Base-by-base conservation (phyloP, 306 rosid species). In the Betula pendula region DNA sequence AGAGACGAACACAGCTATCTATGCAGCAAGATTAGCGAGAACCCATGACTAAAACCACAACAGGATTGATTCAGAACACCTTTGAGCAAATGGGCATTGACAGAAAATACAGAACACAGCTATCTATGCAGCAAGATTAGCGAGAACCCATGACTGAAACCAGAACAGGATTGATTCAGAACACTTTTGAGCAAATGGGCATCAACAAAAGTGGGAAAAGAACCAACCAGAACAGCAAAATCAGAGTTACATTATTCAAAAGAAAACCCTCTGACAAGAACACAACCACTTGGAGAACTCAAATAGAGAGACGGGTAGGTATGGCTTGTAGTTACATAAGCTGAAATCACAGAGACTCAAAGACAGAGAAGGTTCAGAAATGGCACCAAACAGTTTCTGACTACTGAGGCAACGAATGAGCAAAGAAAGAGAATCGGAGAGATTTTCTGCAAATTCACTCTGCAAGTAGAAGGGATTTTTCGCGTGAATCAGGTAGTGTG, bases 61-160 rank as follows among this genome's bases (percentile, higher is more conserved):
- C 47, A 71, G 74, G 71, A 71, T 69, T 33, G 42, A 25, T 68
- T 78, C 72, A 84, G 62, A 87, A 75, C 81, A 72, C 67, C 12
- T 62, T 69, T 33, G 60, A 78, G 89, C 79, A 77, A 83, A 84
- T 83, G 85, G 70, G 84, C 89, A 81, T 83, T 67, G 73, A 85
- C 66, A 52, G 52, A 77, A 89, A 76, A 77, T 75, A 69, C 29
- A n/a, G 55, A 76, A 69, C 33, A 75, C 83, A 51, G 33, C 47
- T 27, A 25, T 47, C 45, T 65, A 27, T 35, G 35, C 50, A 33
- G 81, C 70, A 66, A 85, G 81, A 74, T 85, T 88, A 95, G 87
- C 96, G 97, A 89, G 82, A 88, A 79, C 79, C 89, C 96, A 89
- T 86, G 51, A 84, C 11, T 69, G 84, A 82, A 81, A 71, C 81